These are phyloP conservation scores for Gypsophila paniculata DNA, from an alignment of 179 eudicot species.

Conservation along the genomic window DNA sequence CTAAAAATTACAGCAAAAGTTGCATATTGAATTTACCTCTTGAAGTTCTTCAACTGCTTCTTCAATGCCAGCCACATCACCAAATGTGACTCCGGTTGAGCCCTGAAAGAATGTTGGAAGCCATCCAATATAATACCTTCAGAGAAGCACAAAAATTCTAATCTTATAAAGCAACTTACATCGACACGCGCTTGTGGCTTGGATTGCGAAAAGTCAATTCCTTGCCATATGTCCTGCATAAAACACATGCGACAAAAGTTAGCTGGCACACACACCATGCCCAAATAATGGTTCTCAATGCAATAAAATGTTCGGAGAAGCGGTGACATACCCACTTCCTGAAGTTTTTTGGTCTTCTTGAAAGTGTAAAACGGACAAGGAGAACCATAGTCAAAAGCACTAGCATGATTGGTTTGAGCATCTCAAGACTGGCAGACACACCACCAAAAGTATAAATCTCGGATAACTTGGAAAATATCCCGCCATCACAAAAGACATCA, in stretches of 20 bases:
- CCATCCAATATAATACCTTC: conserved; percentile 4
- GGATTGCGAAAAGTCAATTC: conserved; percentile 85
- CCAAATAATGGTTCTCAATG: not conserved
- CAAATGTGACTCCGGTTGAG: conserved; percentile 89
- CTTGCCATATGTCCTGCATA: conserved; percentile 97
- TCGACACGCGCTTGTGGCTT: conserved; percentile 96
- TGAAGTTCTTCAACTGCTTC: conserved; percentile 97
- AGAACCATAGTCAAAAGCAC: conserved; percentile 59
- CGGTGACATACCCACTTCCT: conserved; percentile 73
- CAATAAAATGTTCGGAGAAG: conserved; percentile 7
- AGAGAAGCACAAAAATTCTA: conserved; percentile 5
- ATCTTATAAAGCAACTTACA: conserved; percentile 43
- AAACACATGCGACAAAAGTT: conserved; percentile 19
- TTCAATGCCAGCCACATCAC: conserved; percentile 95
- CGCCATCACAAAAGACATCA: conserved; percentile 54
- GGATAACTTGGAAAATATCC: conserved; percentile 47
- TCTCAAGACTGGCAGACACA: conserved; percentile 49
- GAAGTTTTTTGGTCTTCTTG: conserved; percentile 83
- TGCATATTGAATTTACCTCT: conserved; percentile 46
- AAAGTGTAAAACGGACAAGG: conserved; percentile 72
- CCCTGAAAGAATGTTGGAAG: conserved; percentile 46
- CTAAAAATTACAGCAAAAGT: conserved; percentile 10
- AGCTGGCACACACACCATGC: conserved; percentile 11
- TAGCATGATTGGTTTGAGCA: conserved; percentile 55
- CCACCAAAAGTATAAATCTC: conserved; percentile 66